Evolutionary conservation across 257 asterid genomes (phyloP).

Genomic region (Datura wrightii): DNA sequence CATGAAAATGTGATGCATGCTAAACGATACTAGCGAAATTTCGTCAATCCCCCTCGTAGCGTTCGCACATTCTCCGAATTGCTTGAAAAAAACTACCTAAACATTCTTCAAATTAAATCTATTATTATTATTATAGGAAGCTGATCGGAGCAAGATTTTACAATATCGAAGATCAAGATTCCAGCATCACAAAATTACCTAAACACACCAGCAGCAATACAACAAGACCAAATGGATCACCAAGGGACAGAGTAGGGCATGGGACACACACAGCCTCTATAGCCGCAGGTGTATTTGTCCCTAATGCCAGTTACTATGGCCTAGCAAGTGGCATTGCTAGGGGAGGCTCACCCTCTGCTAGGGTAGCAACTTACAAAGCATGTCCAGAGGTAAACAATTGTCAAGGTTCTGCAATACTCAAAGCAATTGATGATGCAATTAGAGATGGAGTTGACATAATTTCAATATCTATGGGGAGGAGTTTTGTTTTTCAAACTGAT

Average conservation of each 20-base stretch:
- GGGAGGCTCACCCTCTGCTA: slow-evolving; percentile 69
- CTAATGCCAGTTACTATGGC: slow-evolving; percentile 65
- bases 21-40: background rate
- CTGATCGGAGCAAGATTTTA: slow-evolving; percentile 78
- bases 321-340: slow-evolving; percentile 67
- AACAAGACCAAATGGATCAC: slow-evolving; percentile 44
- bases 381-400: slow-evolving; percentile 55
- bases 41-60: background rate
- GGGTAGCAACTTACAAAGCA: slow-evolving; percentile 76
- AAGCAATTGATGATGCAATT: slow-evolving; percentile 77
- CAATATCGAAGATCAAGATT: slow-evolving; percentile 31
- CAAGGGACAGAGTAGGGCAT: slow-evolving; percentile 68
- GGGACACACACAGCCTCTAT: slow-evolving; percentile 80
- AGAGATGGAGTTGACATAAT: slow-evolving; percentile 79
- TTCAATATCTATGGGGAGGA: slow-evolving; percentile 65
- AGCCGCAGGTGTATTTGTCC: slow-evolving; percentile 59
- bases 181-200: slow-evolving; percentile 17
- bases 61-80: background rate
- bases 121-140: slow-evolving; percentile 46
- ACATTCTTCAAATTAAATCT: background rate
- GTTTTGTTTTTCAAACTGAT: slow-evolving; percentile 52
- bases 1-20: background rate
- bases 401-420: slow-evolving; percentile 53
- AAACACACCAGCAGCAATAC: background rate
- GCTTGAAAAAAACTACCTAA: background rate